Base-by-base conservation (phyloP, 805 yeast species). In the Kuraishia floccosa region DNA sequence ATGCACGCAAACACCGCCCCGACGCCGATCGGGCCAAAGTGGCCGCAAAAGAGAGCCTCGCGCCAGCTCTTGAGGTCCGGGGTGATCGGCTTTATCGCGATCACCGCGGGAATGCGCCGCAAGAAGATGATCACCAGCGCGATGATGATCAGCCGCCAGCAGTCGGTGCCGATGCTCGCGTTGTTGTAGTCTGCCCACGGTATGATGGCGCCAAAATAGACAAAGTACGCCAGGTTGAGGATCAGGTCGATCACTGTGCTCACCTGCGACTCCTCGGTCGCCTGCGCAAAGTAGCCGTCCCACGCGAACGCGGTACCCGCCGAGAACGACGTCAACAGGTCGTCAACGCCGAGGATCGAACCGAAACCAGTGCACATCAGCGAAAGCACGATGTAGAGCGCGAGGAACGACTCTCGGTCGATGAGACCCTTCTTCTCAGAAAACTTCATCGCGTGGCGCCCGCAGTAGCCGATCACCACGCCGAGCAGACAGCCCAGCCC, bases 31-130 rank as follows among this genome's bases (percentile, higher is more conserved):
- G 96, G 96, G 12, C 96, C 96, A 53, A 87, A 86, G 56, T 86
- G 95, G 14, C 96, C 96, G 51, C 93, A 84, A 52, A 87, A 87
- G 3, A 86, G 50, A 0, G 96, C 96, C 52, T 86, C 96, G 51
- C 94, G 72, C 94, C 96, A 86, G 8, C 84, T 70, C 44, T 84
- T 76, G 24, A 86, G 71, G 49, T 86, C 96, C 0, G 96, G 95
- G 2, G 84, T 78, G 16, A 85, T 49, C 0, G 89, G 86, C 45
- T 81, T 81, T 30, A 82, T 56, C 0, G 72, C 65, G 30, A 86
- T 45, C 26, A 86, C 82, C 1, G 84, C 87, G 0, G 96, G 96
- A 7, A 86, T 61, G 41, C 96, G 66, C 42, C 96, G 67, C 39
- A 86, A 63, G 32, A 83, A 68, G 10, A 72, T 52, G 17, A 68